A percentile compares a stretch with the other conserved stretches of the same genome.
Evolutionary conservation across 108 stramenopile species (phyloP).

Genomic region (Skeletonema marinoi): DNA sequence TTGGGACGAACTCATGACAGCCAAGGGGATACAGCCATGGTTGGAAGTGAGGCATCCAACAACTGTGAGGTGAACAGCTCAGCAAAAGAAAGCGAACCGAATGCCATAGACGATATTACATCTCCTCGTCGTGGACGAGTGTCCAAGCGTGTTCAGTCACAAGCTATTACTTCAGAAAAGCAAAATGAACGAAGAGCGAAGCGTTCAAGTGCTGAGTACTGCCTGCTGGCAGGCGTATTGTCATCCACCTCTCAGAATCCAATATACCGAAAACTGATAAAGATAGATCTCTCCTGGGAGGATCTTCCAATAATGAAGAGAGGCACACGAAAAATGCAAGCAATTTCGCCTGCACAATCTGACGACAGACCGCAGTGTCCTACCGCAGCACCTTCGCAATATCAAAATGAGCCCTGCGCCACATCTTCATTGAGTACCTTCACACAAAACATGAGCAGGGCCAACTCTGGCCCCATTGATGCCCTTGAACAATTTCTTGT

Average conservation of each 20-base stretch:
- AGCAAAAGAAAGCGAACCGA: background rate
- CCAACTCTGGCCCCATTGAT: conserved; percentile 68
- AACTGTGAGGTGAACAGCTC: background rate
- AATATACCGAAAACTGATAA: conserved; percentile 8
- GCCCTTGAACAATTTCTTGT: conserved; percentile 56
- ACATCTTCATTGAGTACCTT: conserved; percentile 52
- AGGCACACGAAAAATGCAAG: background rate
- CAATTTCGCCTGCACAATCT: background rate
- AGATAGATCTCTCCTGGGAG: conserved; percentile 24
- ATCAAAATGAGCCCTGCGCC: background rate
- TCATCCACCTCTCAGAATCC: conserved; percentile 56
- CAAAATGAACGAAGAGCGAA: conserved; percentile 44
- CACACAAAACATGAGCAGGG: conserved; percentile 40
- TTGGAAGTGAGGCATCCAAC: background rate
- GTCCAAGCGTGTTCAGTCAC: conserved; percentile 75
- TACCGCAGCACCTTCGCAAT: background rate
- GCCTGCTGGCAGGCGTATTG: conserved; percentile 62
- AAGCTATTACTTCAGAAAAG: conserved; percentile 67
- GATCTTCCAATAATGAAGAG: conserved; percentile 11
- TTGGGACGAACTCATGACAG: background rate
- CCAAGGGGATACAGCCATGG: background rate
- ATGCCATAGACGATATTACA: conserved; percentile 2
- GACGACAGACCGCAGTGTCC: conserved; percentile 5
- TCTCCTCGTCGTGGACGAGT: conserved; percentile 40
- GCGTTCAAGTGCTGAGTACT: conserved; percentile 46